Evolutionary conservation across 768 basidiomycete genomes (phyloP), one percentile per base, ranked within the genome.

Genomic region (Kockovaella imperatae): DNA sequence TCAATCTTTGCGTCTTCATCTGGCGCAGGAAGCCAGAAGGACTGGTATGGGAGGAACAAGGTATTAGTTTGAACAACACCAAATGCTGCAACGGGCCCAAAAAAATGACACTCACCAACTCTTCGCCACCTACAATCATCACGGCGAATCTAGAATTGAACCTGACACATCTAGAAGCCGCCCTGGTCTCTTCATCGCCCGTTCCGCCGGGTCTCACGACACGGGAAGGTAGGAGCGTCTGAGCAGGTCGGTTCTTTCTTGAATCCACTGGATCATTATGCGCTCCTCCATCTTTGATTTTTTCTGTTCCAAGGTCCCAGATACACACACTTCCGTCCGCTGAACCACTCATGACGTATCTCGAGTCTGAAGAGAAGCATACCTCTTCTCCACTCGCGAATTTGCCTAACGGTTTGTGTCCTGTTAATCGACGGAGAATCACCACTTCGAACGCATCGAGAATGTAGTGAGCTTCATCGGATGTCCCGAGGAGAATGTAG

Each of bases 311-410:
- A 31, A 86, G 74, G 59, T 97, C 90, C 91, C 91, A 99, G 17
- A 93, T 73, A 39, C 78, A 69, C n/a, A 97, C 74, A 58, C 79
- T 81, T 36, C 95, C 95, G 64, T 91, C 83, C 39, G 55, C 47
- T 3, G 72, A 72, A 45, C 95, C 95, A 18, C 86, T 78, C 4
- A 95, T 70, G 35, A 97, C 77, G 60, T 79, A 99, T 69, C 86
- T 86, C 70, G 88, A 89, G 69, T 99, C 93, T 0, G 88, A 86
- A 2, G 87, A 90, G 87, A 88, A 97, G 10, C 79, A 79, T 3
- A 91, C 84, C 73, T 97, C 95, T 67, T 96, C 89, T 11, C 91
- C 87, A 51, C 88, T 91, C 47, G 79, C 80, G n/a, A n/a, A n/a
- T 1, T 89, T 90, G 56, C 83, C 82, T 14, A 46, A 75, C 66